Evolutionary conservation across 257 asterid species (phyloP).

Genomic region (Jasminum sambac): DNA sequence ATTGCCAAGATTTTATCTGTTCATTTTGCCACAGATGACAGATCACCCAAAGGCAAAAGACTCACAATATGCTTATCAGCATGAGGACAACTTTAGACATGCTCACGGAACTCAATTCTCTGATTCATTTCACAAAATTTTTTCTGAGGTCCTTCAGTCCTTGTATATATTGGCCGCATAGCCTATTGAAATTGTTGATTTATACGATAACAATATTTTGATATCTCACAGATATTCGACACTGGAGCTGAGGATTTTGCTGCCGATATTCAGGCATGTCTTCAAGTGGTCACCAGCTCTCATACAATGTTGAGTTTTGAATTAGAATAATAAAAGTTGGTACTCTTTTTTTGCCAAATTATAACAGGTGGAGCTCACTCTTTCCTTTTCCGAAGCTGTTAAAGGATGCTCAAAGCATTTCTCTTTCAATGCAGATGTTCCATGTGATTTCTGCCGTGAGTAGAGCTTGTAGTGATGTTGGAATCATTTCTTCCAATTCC

Average conservation of each 20-base stretch:
- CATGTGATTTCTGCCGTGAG: conserved; percentile 89
- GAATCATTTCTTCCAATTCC: conserved; percentile 18
- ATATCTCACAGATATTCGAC: conserved; percentile 70
- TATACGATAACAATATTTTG: conserved; percentile 18
- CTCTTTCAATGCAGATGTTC: conserved; percentile 82
- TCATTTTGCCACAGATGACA: conserved; percentile 49
- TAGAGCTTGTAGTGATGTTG: conserved; percentile 29
- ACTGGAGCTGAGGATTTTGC: conserved; percentile 48
- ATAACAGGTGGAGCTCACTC: conserved; percentile 74
- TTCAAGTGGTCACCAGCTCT: conserved; percentile 22
- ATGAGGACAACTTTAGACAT: conserved; percentile 48
- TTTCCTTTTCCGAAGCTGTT: conserved; percentile 86
- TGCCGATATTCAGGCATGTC: conserved; percentile 65
- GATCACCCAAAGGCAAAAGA: conserved; percentile 32
- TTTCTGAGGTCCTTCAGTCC: conserved; percentile 72
- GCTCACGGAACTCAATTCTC: conserved; percentile 59
- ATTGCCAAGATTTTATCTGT: conserved; percentile 15
- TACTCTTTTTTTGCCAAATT: conserved; percentile 7
- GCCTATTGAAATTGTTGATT: conserved; percentile 9
- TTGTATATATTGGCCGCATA: conserved; percentile 11
- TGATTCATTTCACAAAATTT: conserved; percentile 73
- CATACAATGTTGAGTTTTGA: conserved; percentile 17
- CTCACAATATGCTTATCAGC: conserved; percentile 39
- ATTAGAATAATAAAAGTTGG: conserved; percentile 21
- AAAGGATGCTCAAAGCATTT: conserved; percentile 79